Evolutionary conservation across 164 flowering plant genomes (phyloP).

Genomic region (Umbellularia californica): DNA sequence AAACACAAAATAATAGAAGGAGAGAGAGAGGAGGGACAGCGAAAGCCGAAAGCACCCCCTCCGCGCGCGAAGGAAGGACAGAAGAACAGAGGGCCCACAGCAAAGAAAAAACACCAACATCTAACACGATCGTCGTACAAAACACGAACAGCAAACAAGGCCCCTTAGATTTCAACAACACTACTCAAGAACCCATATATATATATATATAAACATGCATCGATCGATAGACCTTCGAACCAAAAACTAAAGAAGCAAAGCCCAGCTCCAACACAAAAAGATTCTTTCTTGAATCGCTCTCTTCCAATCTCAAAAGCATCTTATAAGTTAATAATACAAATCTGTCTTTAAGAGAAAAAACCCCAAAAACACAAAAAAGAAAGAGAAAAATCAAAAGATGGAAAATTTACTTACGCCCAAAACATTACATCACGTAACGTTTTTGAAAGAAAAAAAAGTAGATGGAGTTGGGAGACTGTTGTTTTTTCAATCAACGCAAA

Average conservation of each 20-base stretch:
- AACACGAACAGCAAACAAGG: neutral
- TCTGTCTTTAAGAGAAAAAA: neutral
- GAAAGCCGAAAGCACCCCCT: neutral
- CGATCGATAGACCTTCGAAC: too few species aligned
- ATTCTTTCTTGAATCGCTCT: too few species aligned
- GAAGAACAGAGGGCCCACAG: neutral
- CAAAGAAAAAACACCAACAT: neutral
- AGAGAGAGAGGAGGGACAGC: neutral
- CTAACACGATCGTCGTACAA: neutral
- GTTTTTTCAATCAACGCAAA: conserved; percentile 9
- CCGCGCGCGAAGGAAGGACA: neutral
- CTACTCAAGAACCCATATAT: too few species aligned
- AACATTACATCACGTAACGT: conserved; percentile 16
- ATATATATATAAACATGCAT: too few species aligned
- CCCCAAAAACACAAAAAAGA: neutral
- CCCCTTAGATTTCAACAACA: too few species aligned
- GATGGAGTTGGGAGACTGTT: conserved; percentile 12
- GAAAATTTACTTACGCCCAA: conserved; percentile 1
- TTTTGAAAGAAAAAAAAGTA: neutral
- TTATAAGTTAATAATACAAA: too few species aligned
- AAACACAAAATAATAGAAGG: neutral
- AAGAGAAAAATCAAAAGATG: neutral
- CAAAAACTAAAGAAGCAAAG: too few species aligned
- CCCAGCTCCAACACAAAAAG: too few species aligned
- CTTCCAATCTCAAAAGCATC: too few species aligned